Percentiles rank a stretch among this genome's conserved stretches.
These are phyloP conservation scores for Phalaenopsis hybrid DNA, from an alignment of 116 monocot genomes.

Conservation along the genomic window DNA sequence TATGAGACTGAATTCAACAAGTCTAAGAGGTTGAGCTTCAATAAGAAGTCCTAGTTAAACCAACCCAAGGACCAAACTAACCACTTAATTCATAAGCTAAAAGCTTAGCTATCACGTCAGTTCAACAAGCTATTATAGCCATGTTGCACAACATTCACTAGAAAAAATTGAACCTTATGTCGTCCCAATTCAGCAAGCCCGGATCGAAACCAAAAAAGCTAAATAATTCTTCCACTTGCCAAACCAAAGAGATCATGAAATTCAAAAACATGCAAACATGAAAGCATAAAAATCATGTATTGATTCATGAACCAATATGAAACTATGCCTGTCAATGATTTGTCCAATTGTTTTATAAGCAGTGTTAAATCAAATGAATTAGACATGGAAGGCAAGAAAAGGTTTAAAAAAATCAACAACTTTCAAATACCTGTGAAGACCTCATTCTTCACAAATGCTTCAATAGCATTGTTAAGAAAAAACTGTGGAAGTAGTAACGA, in stretches of 20 bases:
- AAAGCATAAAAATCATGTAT: background rate
- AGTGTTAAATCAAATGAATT: background rate
- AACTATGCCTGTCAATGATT: background rate
- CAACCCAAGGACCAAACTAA: too few relatives aligned
- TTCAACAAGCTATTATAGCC: too few relatives aligned
- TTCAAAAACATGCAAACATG: background rate
- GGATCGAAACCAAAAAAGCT: too few relatives aligned
- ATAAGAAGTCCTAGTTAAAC: too few relatives aligned
- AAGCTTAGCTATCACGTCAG: too few relatives aligned
- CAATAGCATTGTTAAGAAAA: slow-evolving; percentile 33
- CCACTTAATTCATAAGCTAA: too few relatives aligned
- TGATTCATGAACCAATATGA: background rate
- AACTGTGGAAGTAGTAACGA: slow-evolving; percentile 68
- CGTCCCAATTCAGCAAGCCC: too few relatives aligned
- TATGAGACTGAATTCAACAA: too few relatives aligned
- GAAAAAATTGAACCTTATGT: too few relatives aligned
- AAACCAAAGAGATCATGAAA: background rate
- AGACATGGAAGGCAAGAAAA: background rate
- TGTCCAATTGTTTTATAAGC: background rate
- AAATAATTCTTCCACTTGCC: background rate
- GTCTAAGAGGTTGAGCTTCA: too few relatives aligned
- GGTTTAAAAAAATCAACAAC: background rate
- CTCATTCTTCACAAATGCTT: slow-evolving; percentile 32
- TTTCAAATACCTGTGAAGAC: slow-evolving; percentile 48
- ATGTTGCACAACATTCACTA: too few relatives aligned